Conservation (phyloP, 768 basidiomycete genomes). For the Gelatoporia subvermispora region DNA sequence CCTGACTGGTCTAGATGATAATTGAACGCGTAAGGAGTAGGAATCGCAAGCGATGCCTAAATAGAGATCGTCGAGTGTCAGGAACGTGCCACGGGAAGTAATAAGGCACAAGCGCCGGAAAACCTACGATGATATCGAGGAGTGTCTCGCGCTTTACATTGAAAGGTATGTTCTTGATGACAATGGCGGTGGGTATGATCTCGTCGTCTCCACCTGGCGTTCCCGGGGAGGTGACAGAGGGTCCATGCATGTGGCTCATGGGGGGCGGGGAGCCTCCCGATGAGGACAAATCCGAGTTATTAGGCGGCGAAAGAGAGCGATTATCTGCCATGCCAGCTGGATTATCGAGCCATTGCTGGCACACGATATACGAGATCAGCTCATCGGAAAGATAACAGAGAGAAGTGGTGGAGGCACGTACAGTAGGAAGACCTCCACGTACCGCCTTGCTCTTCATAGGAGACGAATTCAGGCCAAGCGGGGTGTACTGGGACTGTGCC, state of each 20-base stretch:
- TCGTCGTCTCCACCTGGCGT: conserved; percentile 72
- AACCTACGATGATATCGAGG: conserved; percentile 89
- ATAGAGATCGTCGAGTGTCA: conserved; percentile 3
- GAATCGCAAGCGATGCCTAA: conserved; percentile 87
- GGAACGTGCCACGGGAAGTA: background rate
- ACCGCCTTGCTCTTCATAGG: conserved; percentile 72
- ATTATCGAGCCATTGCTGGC: conserved; percentile 85
- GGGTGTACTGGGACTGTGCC: conserved; percentile 43
- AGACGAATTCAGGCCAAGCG: conserved; percentile 55
- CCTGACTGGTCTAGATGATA: conserved; percentile 97
- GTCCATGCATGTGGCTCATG: conserved; percentile 34
- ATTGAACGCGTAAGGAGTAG: conserved; percentile 98
- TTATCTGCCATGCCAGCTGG: conserved; percentile 46
- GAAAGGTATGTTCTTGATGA: conserved; percentile 99
- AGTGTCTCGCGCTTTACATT: conserved; percentile 96
- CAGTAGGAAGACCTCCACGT: conserved; percentile 70
- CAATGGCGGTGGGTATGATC: conserved; percentile 97
- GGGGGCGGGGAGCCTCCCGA: conserved; percentile 75
- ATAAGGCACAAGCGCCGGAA: background rate
- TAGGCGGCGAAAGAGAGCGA: conserved; percentile 80
- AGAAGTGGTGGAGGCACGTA: conserved; percentile 35
- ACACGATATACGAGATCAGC: too few relatives aligned
- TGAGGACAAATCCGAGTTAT: conserved; percentile 86
- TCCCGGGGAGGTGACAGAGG: conserved; percentile 38
- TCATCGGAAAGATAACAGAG: conserved; percentile 14